Base-by-base conservation (phyloP, 2,329 filamentous ascomycete species). In the Hyphodiscus sp. region DNA sequence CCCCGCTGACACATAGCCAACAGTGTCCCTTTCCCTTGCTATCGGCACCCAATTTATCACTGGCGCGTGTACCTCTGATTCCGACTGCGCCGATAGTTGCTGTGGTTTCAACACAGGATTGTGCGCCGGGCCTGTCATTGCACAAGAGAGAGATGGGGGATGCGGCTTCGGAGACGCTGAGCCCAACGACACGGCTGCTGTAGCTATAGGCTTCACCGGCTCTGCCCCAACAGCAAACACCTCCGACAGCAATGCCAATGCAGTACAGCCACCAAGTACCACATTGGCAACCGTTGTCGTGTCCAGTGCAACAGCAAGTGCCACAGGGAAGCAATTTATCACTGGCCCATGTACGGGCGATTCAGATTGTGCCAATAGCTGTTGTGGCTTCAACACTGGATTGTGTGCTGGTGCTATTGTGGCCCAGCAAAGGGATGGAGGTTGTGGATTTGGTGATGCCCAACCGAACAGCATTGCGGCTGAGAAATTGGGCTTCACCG, bases 391-490 rank as follows among this genome's bases (percentile, higher is more conserved):
- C 15, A 57, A 56, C 11, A 65, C 52, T 4, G 66, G 62, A 38
- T 68, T 65, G 44, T 68, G 68, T 5, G 63, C 67, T 41, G 69
- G 68, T 55, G 67, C 68, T 1, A 64, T 66, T 7, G 49, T 63
- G 1, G 68, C 65, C 0, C 67, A 67, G 38, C 61, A 63, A 16
- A 64, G 67, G 30, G 69, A 70, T 53, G 64, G 65, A 8, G 68
- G 68, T 7, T 70, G 33, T 38, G 33, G 33, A 10, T 38, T 38
- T 38, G 33, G 33, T 13, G 33, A 38, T 38, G 33, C 33, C 2
- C 33, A 38, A 10, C 33, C 33, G 33, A 38, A 38, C 13, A 38
- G 33, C 16, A 38, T 38, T 38, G 33, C 33, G 4, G 33, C 33
- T 38, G 5, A 38, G 16, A 38, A 38, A 10, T n/a, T 38, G 11